A percentile compares a stretch with the other conserved stretches of the same genome.
phyloP scores from a whole-genome alignment of 2,329 filamentous ascomycete species.

The Aspergillus japonicus region DNA sequence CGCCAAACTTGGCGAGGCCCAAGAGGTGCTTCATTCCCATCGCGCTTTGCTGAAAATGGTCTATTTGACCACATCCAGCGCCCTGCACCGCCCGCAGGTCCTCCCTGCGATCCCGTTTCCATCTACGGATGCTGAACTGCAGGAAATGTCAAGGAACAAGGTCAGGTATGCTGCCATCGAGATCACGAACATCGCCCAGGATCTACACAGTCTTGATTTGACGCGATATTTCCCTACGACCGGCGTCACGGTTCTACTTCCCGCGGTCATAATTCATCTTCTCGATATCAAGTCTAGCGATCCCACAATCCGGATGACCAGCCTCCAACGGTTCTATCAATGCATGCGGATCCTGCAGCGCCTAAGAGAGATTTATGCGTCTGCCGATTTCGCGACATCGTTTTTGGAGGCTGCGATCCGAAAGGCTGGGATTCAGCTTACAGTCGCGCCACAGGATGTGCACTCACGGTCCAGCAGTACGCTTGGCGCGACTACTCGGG shows the following conservation, averaged over 20 bases:
- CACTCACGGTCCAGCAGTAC: conserved; percentile 20
- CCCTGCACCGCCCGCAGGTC: conserved; percentile 87
- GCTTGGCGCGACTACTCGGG: conserved; percentile 24
- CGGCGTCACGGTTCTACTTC: conserved; percentile 84
- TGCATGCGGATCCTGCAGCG: conserved; percentile 91
- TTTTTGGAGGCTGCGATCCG: conserved; percentile 91
- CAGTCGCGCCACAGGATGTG: conserved; percentile 43
- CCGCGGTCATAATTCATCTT: conserved; percentile 90
- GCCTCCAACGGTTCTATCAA: conserved; percentile 78
- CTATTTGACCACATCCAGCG: conserved; percentile 87
- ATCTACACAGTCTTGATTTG: conserved; percentile 69
- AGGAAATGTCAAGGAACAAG: conserved; percentile 77
- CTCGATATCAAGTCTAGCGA: conserved; percentile 86
- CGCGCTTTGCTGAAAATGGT: conserved; percentile 89
- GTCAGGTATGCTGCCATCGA: conserved; percentile 81
- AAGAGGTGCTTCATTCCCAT: conserved; percentile 63
- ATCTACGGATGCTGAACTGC: conserved; percentile 63
- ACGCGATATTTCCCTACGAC: conserved; percentile 83
- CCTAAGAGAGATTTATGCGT: conserved; percentile 83
- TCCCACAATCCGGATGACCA: conserved; percentile 67
- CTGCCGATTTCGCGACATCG: conserved; percentile 92
- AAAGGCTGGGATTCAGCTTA: conserved; percentile 77
- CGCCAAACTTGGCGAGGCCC: conserved; percentile 50
- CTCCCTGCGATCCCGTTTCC: conserved; percentile 67
- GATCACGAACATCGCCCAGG: conserved; percentile 79